Conservation (phyloP, 192 early-diverging fungal species). For the Neocallimastix lanati region DNA sequence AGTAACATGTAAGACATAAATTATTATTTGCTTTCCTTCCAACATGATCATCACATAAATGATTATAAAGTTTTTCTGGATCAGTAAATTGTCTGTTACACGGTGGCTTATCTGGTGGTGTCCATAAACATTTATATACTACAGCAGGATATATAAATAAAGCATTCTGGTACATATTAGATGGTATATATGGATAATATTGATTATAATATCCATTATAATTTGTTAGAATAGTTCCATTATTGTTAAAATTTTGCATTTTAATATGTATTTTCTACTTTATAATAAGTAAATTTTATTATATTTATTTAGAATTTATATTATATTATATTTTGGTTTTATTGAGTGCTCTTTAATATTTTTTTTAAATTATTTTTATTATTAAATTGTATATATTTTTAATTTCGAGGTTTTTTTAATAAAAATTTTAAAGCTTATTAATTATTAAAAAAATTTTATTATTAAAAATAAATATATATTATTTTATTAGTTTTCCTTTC, state of each 20-base stretch:
- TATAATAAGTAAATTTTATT: no score
- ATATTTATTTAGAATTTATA: no score
- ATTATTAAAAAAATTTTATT: no score
- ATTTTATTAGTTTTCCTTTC: no score
- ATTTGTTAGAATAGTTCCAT: not conserved
- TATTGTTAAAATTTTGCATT: not conserved
- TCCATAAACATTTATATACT: not conserved
- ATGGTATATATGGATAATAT: not conserved
- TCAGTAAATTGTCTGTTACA: constrained; percentile 30
- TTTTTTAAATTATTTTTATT: no score
- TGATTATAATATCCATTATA: not conserved
- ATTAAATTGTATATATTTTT: no score
- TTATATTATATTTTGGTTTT: no score
- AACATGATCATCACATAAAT: constrained; percentile 76
- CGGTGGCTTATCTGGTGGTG: not conserved
- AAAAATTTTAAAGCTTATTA: no score
- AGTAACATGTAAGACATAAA: constrained; percentile 71
- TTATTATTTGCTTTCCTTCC: constrained; percentile 76
- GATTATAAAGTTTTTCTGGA: constrained; percentile 66
- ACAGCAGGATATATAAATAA: not conserved
- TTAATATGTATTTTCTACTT: no score
- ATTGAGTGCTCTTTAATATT: no score
- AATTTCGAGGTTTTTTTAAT: no score
- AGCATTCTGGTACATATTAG: not conserved
- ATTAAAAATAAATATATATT: no score